Conservation (phyloP, 345 rosid species). For the Pistacia atlantica region DNA sequence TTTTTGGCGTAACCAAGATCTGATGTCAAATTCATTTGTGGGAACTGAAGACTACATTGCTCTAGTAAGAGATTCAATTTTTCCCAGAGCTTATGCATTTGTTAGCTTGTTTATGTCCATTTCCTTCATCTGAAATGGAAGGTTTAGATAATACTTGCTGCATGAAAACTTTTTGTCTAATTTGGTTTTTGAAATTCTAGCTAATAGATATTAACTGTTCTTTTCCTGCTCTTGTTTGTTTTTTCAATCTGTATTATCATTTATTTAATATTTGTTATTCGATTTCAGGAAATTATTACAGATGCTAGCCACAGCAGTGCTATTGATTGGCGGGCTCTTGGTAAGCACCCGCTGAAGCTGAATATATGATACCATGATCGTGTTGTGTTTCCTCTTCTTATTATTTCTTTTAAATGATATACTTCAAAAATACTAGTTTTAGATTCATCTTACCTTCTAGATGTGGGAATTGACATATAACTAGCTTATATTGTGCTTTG, state of each 20-base stretch:
- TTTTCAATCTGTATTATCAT: too few species aligned
- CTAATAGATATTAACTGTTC: too few species aligned
- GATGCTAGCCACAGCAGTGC: too few species aligned
- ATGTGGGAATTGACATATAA: neutral
- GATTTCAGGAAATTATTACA: too few species aligned
- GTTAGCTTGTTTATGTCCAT: neutral
- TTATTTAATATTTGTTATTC: too few species aligned
- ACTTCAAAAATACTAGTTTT: neutral
- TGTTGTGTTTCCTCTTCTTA: too few species aligned
- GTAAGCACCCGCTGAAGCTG: too few species aligned
- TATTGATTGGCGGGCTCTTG: too few species aligned
- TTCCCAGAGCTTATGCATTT: constrained; percentile 1
- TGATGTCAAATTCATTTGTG: constrained; percentile 87
- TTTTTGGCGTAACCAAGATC: constrained; percentile 83
- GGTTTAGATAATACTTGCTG: neutral
- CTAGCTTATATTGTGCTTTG: neutral
- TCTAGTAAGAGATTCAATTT: constrained; percentile 56
- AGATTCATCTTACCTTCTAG: neutral
- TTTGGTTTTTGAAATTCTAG: neutral
- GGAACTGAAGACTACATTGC: constrained; percentile 99
- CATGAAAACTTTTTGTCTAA: neutral
- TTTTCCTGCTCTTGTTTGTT: too few species aligned
- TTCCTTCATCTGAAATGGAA: too few species aligned
- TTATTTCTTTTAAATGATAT: neutral
- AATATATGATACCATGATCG: too few species aligned